Percentiles rank a stretch among this genome's conserved stretches.
These are phyloP conservation scores for Ottelia alismoides DNA, from an alignment of 106 monocot genomes.

Conservation along the genomic window DNA sequence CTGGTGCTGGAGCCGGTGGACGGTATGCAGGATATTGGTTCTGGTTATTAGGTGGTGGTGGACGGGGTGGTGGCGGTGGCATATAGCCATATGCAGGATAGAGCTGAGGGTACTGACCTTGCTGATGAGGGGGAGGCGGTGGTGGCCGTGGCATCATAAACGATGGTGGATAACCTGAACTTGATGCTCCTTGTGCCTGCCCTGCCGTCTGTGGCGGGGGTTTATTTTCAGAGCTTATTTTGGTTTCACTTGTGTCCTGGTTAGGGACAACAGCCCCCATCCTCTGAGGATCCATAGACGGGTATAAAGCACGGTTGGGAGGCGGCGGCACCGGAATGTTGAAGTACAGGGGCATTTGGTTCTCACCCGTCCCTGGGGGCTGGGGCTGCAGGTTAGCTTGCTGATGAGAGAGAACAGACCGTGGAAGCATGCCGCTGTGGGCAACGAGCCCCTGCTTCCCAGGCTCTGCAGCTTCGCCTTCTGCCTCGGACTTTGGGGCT, in stretches of 20 bases:
- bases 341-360: constrained; percentile 41
- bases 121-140: constrained; percentile 25
- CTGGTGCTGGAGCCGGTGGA: constrained; percentile 29
- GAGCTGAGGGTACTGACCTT: constrained; percentile 44
- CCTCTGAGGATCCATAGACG: constrained; percentile 97
- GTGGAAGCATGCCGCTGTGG: constrained; percentile 68
- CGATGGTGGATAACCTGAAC: constrained; percentile 12
- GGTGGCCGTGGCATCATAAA: constrained; percentile 4
- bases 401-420: constrained; percentile 78
- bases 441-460: constrained; percentile 32
- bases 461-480: constrained; percentile 32
- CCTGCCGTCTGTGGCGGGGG: constrained; percentile 14
- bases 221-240: constrained; percentile 21
- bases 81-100: constrained; percentile 72
- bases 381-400: constrained; percentile 35
- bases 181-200: constrained; percentile 17
- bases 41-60: constrained; percentile 25
- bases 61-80: constrained; percentile 35
- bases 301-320: constrained; percentile 52
- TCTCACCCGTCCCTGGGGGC: constrained; percentile 46
- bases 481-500: constrained; percentile 35
- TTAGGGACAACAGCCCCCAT: constrained; percentile 76
- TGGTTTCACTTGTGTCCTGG: constrained; percentile 34
- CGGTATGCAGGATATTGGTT: constrained; percentile 48
- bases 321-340: constrained; percentile 59